Evolutionary conservation across 73 alveolate genomes (phyloP).

Genomic region (Tetrahymena malaccensis): DNA sequence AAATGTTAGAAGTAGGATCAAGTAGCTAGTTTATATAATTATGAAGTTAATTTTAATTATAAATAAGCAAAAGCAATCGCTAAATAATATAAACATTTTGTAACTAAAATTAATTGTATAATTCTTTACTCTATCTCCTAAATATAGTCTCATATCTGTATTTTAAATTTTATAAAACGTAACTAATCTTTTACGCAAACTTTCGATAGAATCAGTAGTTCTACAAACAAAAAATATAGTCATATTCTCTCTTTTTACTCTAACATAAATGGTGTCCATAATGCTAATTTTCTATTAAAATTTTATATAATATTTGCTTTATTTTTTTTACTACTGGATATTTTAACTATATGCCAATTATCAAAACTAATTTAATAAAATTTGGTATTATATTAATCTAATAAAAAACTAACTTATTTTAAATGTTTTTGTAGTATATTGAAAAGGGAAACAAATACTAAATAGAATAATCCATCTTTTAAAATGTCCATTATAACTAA

Average conservation of each 20-base stretch:
- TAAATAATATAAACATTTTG: not conserved
- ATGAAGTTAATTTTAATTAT: not conserved
- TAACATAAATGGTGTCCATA: slow-evolving; percentile 10
- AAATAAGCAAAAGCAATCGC: not conserved
- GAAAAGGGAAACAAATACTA: too few species aligned
- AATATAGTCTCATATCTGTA: slow-evolving; percentile 29
- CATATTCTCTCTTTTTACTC: slow-evolving; percentile 40
- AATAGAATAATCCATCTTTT: too few species aligned
- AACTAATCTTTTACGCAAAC: slow-evolving; percentile 4
- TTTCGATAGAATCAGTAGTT: slow-evolving; percentile 8
- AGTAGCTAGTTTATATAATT: slow-evolving; percentile 6
- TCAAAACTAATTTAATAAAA: not conserved
- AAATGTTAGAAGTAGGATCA: slow-evolving; percentile 22
- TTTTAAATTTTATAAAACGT: slow-evolving; percentile 26
- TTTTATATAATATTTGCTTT: not conserved
- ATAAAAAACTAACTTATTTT: not conserved
- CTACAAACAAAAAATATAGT: slow-evolving; percentile 20
- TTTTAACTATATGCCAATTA: not conserved
- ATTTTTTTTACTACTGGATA: not conserved
- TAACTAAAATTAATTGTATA: not conserved
- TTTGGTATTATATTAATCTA: not conserved
- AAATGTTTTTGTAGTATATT: not conserved
- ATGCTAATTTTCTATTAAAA: not conserved
- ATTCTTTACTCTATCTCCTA: slow-evolving; percentile 36
- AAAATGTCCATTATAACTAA: too few species aligned